Conservation (phyloP, 2,329 filamentous ascomycete genomes). For the Zymoseptoria pseudotritici region DNA sequence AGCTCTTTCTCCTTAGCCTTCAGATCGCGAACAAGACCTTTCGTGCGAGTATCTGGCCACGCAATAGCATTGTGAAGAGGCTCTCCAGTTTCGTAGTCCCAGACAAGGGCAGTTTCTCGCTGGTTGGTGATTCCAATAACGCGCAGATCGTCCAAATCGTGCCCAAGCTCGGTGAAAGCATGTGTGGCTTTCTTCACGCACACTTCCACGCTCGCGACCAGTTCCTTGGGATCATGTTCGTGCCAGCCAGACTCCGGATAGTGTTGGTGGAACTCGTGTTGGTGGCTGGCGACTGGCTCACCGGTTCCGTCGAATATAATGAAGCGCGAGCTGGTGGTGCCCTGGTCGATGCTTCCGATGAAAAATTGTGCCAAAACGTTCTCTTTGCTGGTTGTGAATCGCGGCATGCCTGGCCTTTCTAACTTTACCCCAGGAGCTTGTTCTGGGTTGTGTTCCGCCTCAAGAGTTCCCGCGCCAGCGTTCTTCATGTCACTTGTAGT, state of each 20-base stretch:
- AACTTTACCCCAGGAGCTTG: neutral
- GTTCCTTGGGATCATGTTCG: constrained; percentile 74
- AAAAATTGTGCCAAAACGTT: constrained; percentile 50
- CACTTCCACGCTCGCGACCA: constrained; percentile 65
- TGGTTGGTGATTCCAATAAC: constrained; percentile 84
- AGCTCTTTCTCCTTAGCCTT: constrained; percentile 41
- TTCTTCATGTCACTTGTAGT: neutral
- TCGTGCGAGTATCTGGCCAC: constrained; percentile 82
- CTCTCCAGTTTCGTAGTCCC: constrained; percentile 74
- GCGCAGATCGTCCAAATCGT: constrained; percentile 61
- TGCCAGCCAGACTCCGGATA: constrained; percentile 86
- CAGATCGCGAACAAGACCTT: constrained; percentile 67
- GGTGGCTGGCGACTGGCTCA: constrained; percentile 71
- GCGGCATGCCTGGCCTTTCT: constrained; percentile 20
- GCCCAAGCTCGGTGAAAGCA: constrained; percentile 62
- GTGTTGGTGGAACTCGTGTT: constrained; percentile 77
- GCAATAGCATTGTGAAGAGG: constrained; percentile 74
- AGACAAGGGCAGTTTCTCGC: constrained; percentile 78
- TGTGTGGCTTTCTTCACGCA: constrained; percentile 73
- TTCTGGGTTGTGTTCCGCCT: neutral
- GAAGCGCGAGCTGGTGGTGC: constrained; percentile 83
- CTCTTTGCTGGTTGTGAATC: constrained; percentile 29
- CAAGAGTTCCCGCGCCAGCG: neutral
- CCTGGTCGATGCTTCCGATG: constrained; percentile 83
- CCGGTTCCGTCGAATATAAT: constrained; percentile 80